Conservation (phyloP, 176 grass and related monocot species). For the Oropetium thomaeum region DNA sequence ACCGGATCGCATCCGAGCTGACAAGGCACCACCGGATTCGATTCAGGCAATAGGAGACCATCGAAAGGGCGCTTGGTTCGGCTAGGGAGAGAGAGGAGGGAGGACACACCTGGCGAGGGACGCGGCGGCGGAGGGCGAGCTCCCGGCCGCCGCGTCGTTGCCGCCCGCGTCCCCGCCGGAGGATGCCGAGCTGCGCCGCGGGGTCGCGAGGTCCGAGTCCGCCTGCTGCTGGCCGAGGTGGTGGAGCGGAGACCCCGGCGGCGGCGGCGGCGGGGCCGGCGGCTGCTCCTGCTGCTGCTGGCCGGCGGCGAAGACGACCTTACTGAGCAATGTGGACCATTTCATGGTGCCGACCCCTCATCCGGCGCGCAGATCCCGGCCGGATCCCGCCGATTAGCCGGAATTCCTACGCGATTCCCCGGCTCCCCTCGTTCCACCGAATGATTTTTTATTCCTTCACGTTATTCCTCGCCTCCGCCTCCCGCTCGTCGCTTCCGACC, state of each 20-base stretch:
- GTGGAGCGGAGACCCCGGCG: constrained; percentile 34
- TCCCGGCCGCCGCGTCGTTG: constrained; percentile 39
- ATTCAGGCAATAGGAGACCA: constrained; percentile 5
- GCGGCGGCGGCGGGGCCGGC: constrained; percentile 31
- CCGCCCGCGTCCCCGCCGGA: constrained; percentile 50
- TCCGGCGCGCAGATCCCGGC: constrained; percentile 87
- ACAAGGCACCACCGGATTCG: constrained; percentile 19
- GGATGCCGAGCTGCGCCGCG: constrained; percentile 52
- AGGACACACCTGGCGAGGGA: constrained; percentile 55
- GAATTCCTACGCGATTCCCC: constrained; percentile 47
- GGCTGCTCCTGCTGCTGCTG: constrained; percentile 40
- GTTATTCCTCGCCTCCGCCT: constrained; percentile 19
- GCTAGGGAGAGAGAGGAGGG: background rate
- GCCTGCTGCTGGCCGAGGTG: constrained; percentile 28
- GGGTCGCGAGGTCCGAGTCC: constrained; percentile 20
- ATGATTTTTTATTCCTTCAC: constrained; percentile 11
- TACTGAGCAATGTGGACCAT: constrained; percentile 99
- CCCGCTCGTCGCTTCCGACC: constrained; percentile 46
- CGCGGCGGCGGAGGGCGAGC: constrained; percentile 51
- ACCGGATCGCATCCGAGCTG: constrained; percentile 42
- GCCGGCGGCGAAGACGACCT: constrained; percentile 82
- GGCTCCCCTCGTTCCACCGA: background rate
- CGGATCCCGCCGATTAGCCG: constrained; percentile 58
- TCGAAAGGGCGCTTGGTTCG: constrained; percentile 29
- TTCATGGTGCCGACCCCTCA: constrained; percentile 86